Evolutionary conservation across 768 basidiomycete species (phyloP), one percentile per base, ranked within the genome.

Genomic region (Xanthoconium purpureum): DNA sequence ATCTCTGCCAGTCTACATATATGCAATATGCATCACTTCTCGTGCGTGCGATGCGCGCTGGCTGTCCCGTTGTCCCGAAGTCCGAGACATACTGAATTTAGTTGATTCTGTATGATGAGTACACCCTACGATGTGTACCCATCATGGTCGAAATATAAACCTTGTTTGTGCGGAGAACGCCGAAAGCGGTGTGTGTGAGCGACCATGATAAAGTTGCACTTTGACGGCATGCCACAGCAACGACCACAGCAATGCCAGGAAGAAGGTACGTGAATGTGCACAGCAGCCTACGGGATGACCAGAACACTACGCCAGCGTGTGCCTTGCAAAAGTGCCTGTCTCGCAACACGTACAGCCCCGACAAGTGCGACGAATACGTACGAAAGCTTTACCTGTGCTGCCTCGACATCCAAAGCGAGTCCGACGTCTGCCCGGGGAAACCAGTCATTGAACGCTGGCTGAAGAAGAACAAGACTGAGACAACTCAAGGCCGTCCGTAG

Each of bases 341-440:
- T 50, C 83, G 78, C 57, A 79, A 89, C 66, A 86, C 83, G 0
- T 89, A 87, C 63, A 62, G 60, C 3, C 87, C 84, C 0, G 85
- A 87, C 18, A 83, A 78, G 58, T 90, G 88, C 63, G 74, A 84
- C 42, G 63, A 71, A 10, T 66, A 77, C 12, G 63, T 89, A 20
- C 73, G 78, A 49, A 74, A 71, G 24, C 75, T 90, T 17, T 89
- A 89, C 64, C 54, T 64, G 54, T 89, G 88, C 59, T 90, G 88
- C 63, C 73, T 78, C 43, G 53, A 65, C 29, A 80, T 89, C 77
- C 84, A 89, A 67, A 72, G 77, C 6, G 50, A 33, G 11, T 24
- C 28, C 17, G 29, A 15, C 30, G 20, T 9, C 0, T 90, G 88
- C 69, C 87, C 88, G 0, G 74, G 76, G 61, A 74, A 73, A 24